These are phyloP conservation scores for Stachybotrys elegans DNA, from an alignment of 2,329 filamentous ascomycete species.

Conservation along the genomic window DNA sequence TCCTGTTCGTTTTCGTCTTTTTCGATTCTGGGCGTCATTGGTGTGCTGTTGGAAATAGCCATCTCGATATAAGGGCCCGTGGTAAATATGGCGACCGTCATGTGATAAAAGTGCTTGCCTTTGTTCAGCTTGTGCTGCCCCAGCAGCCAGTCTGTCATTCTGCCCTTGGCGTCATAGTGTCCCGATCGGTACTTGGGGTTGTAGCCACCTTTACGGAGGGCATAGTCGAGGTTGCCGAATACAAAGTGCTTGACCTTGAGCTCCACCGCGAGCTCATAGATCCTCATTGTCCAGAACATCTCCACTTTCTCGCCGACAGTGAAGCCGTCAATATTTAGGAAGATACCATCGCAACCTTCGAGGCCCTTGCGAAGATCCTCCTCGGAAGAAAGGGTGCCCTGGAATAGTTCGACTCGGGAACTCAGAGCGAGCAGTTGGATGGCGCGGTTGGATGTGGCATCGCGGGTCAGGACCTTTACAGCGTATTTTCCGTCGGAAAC, in stretches of 20 bases:
- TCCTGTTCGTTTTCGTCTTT: constrained; percentile 16
- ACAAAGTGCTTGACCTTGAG: constrained; percentile 31
- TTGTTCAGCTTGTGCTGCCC: constrained; percentile 20
- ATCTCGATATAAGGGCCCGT: constrained; percentile 44
- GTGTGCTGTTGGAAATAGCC: constrained; percentile 27
- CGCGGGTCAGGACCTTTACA: constrained; percentile 42
- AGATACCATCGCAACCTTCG: constrained; percentile 40
- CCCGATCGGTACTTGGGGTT: constrained; percentile 38
- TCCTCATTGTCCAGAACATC: background rate
- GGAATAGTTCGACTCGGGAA: constrained; percentile 39
- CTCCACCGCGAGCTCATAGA: background rate
- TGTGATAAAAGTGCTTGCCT: constrained; percentile 11
- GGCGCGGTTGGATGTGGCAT: constrained; percentile 34
- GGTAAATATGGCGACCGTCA: constrained; percentile 32
- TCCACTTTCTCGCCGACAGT: constrained; percentile 22
- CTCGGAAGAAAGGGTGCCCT: constrained; percentile 44
- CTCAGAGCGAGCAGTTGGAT: constrained; percentile 31
- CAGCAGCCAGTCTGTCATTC: constrained; percentile 39
- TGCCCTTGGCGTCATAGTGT: constrained; percentile 44
- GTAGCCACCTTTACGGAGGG: constrained; percentile 41
- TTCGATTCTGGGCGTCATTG: constrained; percentile 34
- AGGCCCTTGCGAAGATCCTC: constrained; percentile 36
- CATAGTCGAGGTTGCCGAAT: constrained; percentile 46
- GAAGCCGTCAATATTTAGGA: constrained; percentile 50
- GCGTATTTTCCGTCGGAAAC: constrained; percentile 36